Base-by-base conservation (phyloP, 1,139 yeast genomes). In the Blastobotrys niveus region DNA sequence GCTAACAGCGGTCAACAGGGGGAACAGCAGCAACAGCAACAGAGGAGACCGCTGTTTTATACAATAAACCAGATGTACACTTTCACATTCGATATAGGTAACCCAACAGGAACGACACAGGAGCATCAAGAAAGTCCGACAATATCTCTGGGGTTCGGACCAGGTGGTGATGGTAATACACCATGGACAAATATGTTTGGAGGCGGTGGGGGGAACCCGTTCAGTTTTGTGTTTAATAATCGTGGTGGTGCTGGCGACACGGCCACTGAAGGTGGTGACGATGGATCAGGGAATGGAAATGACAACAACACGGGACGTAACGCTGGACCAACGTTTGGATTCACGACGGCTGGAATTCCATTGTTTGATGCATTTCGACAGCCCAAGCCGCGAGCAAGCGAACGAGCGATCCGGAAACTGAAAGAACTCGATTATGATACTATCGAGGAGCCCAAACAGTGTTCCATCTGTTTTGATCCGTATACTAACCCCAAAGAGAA, bases 401-500 rank as follows among this genome's bases (percentile, higher is more conserved):
- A 54, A 26, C 48, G 60, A 8, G 66, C 66, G 3, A 48, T 63
- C 20, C 55, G 51, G 3, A 52, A 49, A 34, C 50, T 65, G 27
- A 52, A 55, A 40, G 40, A 44, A 15, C 48, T 62, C 8, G 56
- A 55, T 21, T 42, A 58, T 9, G 50, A 43, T 19, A 39, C 49
- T 19, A 34, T 64, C n/a, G 55, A 58, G 1, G 44, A 51, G 17
- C 66, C 63, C n/a, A 52, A 59, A 20, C 40, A 45, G 5, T 65
- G 70, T 46, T 52, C 65, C 8, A 66, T 65, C 31, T 65, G 70
- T 49, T 61, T 62, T 43, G 69, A 65, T 32, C 40, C 49, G 12
- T 58, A 59, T 43, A 56, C 49, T 5, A 24, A 40, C 15, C 41
- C 35, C 19, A 43, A 34, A n/a, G 22, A 8, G 27, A 24, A 14